Evolutionary conservation across 768 basidiomycete genomes (phyloP).

Genomic region (Cyclocybe aegerita): DNA sequence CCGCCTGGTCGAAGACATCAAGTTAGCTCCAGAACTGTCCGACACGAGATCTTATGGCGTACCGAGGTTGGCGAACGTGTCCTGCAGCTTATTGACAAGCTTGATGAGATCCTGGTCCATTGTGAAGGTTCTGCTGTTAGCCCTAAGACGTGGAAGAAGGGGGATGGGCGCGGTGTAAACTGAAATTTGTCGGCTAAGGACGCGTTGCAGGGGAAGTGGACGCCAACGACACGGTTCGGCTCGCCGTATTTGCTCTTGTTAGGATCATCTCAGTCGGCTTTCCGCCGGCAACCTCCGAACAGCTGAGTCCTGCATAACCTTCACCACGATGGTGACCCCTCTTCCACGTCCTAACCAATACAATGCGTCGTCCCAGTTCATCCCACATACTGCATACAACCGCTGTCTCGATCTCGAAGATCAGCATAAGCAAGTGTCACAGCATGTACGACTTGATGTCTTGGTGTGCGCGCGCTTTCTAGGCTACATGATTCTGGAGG

Average conservation of each 20-base stretch:
- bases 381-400: background rate
- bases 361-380: background rate
- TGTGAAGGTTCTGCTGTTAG: background rate
- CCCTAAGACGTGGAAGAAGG: background rate
- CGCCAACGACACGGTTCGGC: slow-evolving; percentile 10
- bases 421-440: background rate
- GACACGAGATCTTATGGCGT: slow-evolving; percentile 27
- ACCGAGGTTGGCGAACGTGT: slow-evolving; percentile 89
- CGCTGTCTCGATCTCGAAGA: background rate
- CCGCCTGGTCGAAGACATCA: slow-evolving; percentile 52
- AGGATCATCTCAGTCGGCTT: background rate
- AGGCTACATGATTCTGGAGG: background rate
- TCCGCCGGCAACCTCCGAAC: too few species aligned
- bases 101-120: slow-evolving; percentile 97
- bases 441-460: background rate
- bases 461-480: slow-evolving; percentile 4
- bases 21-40: slow-evolving; percentile 10
- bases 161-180: slow-evolving; percentile 1
- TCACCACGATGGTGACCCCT: background rate
- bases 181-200: background rate
- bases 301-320: too few species aligned
- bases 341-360: slow-evolving; percentile 1
- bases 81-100: slow-evolving; percentile 93
- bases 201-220: slow-evolving; percentile 15
- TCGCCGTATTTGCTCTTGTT: slow-evolving; percentile 18